Base-by-base conservation (phyloP, 169 alveolate genomes). In the Cryptosporidium felis region DNA sequence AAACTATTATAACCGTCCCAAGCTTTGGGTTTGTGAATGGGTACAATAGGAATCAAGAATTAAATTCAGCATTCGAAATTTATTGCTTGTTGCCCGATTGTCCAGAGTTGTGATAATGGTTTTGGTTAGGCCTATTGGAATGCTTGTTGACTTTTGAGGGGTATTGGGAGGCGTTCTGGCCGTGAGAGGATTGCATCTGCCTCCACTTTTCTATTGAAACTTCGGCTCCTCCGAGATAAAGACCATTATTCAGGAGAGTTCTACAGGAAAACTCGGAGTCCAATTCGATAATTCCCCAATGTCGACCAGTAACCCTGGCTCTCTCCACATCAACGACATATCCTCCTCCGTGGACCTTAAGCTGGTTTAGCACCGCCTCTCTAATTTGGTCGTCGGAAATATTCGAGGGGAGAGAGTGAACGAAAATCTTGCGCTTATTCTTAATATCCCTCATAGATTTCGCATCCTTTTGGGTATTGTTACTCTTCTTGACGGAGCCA, bases 281-380 rank as follows among this genome's bases (percentile, higher is more conserved):
- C 2, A 74, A 47, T 34, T 74, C 85, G 40, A 74, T 44, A 49
- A 74, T 74, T 12, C 85, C 66, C 85, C 85, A 74, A 5, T 74
- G 85, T 30, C 44, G 51, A 4, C 67, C 60, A 1, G 49, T 51
- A 9, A 56, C 67, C 14, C 58, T 26, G 49, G 85, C 85, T 34
- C 85, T 74, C 53, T 74, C 85, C 51, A 74, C 38, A 18, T 74
- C 85, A 74, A 74, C 40, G 5, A 74, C 61, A 41, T 74, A 74
- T n/a, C 85, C 85, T n/a, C 85, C 85, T 8, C 85, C 85, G 12
- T 74, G 85, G 1, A 36, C 61, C 3, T 74, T 74, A 16, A 74
- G 67, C 26, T 74, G 85, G 28, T 51, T 74, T 36, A 49, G 58
- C 3, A 74, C 85, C 2, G 85, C 85, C 14, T 74, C 85, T 40